Evolutionary conservation across 2,329 filamentous ascomycete species (phyloP), one percentile per base, ranked within the genome.

Genomic region (Volutella citrinella): DNA sequence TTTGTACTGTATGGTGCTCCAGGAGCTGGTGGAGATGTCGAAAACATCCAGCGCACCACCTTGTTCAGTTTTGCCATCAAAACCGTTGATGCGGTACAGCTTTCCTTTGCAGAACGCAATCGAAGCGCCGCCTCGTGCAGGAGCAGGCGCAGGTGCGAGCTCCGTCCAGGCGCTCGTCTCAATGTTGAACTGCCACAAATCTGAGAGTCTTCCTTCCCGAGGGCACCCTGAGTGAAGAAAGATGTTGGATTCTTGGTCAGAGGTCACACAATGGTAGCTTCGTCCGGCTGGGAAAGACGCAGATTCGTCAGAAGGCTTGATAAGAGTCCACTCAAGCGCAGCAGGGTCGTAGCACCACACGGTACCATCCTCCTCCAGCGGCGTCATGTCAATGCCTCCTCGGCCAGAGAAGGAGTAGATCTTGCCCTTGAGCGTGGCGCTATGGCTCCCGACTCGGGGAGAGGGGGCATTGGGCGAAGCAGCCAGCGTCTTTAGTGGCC

Each of bases 381-480:
- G 72, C 1, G 67, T 59, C 79, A 82, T 82, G 3, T 66, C 72
- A 6, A 65, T 46, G 7, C 79, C 79, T 3, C 79, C 78, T 4
- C 79, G 73, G 7, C 80, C 80, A 5, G 76, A 80, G 57, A 82
- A 84, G 21, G 82, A 31, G 46, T 78, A 82, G 15, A 83, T 60
- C 1, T 61, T 67, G 5, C 60, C 57, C 32, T 68, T 48, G 7
- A 80, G 38, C 0, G 60, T 55, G 0, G 70, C 58, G 6, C 68
- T 66, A 1, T 77, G 65, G 6, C 69, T 63, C 14, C 80, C 79
- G 2, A 84, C 76, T 0, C 80, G 69, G 1, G 78, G 68, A 0
- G 61, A 59, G 1, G 78, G 78, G 1, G 66, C 46, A 9, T 38
- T 22, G 0, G 32, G 7, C 4, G 51, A 25, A 8, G 43, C 22